Evolutionary conservation across 768 basidiomycete genomes (phyloP).

Genomic region (Lanmaoa pseudosensibilis): DNA sequence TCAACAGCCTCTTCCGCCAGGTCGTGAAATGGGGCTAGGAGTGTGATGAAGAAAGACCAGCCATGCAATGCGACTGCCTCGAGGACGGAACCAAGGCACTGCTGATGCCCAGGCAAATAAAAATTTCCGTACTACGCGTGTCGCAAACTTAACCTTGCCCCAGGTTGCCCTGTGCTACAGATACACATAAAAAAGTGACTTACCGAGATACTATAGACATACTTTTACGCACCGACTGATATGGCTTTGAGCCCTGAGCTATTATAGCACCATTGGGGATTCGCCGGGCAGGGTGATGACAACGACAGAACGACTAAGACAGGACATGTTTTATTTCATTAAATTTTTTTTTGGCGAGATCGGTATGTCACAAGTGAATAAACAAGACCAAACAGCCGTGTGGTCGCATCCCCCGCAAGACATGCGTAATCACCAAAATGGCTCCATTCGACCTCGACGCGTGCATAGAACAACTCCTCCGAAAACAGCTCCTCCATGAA

Average conservation of each 20-base stretch:
- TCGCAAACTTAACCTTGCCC: conserved; percentile 36
- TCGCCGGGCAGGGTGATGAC: conserved; percentile 5
- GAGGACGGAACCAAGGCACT: conserved; percentile 36
- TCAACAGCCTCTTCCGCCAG: conserved; percentile 14
- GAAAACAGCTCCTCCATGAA: conserved; percentile 94
- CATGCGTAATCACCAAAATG: conserved; percentile 20
- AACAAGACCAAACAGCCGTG: conserved; percentile 23
- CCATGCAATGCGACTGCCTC: conserved; percentile 35
- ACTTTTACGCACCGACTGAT: conserved; percentile 17
- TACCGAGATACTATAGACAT: conserved; percentile 14
- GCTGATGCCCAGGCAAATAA: conserved; percentile 22
- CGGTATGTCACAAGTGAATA: conserved; percentile 1
- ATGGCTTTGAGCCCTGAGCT: conserved; percentile 13
- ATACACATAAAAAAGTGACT: conserved; percentile 8
- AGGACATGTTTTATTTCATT: conserved; percentile 7
- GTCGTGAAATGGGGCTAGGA: conserved; percentile 13
- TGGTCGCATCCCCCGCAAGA: conserved; percentile 5
- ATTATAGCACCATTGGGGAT: not conserved
- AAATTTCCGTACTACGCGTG: conserved; percentile 31
- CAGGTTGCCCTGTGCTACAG: conserved; percentile 17
- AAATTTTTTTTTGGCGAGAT: conserved; percentile 16
- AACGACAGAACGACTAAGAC: not conserved
- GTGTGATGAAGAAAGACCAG: conserved; percentile 17
- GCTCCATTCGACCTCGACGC: conserved; percentile 92
- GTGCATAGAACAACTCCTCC: conserved; percentile 86